phyloP scores from a whole-genome alignment of 371 early-diverging fungal species.

The Fennellomyces sp. region DNA sequence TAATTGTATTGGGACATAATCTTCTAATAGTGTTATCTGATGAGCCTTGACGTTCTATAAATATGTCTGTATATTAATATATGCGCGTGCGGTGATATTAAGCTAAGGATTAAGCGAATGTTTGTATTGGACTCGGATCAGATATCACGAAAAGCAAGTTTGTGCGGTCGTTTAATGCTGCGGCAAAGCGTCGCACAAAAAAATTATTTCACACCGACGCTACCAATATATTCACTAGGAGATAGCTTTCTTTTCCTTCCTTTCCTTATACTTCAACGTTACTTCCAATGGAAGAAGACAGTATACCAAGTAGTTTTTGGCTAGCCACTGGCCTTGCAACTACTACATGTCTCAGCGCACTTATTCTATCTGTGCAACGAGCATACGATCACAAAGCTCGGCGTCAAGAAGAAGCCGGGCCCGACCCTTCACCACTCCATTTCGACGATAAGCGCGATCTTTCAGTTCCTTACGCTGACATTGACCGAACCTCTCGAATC shows the following conservation, averaged over 20 bases:
- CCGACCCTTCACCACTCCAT: slow-evolving; percentile 5
- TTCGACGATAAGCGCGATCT: slow-evolving; percentile 21
- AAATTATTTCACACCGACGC: too few species aligned
- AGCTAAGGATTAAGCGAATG: too few species aligned
- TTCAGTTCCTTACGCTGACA: slow-evolving; percentile 21
- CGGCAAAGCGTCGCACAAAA: too few species aligned
- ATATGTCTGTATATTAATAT: too few species aligned
- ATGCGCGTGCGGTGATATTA: too few species aligned
- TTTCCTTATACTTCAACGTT: neutral
- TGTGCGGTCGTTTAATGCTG: too few species aligned
- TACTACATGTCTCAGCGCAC: slow-evolving; percentile 15
- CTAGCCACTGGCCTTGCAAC: slow-evolving; percentile 3
- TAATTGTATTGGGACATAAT: too few species aligned
- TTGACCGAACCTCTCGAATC: slow-evolving; percentile 17
- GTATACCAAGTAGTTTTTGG: slow-evolving; percentile 15
- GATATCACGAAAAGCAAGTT: too few species aligned
- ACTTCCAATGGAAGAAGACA: neutral
- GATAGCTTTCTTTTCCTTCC: slow-evolving; percentile 2
- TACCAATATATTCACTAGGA: too few species aligned
- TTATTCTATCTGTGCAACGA: slow-evolving; percentile 18
- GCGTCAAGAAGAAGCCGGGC: slow-evolving; percentile 2
- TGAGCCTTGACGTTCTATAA: too few species aligned
- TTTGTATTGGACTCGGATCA: too few species aligned
- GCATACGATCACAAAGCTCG: slow-evolving; percentile 9
- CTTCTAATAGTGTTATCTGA: too few species aligned